Evolutionary conservation across 768 basidiomycete genomes (phyloP).

Genomic region (Collybia sordida): DNA sequence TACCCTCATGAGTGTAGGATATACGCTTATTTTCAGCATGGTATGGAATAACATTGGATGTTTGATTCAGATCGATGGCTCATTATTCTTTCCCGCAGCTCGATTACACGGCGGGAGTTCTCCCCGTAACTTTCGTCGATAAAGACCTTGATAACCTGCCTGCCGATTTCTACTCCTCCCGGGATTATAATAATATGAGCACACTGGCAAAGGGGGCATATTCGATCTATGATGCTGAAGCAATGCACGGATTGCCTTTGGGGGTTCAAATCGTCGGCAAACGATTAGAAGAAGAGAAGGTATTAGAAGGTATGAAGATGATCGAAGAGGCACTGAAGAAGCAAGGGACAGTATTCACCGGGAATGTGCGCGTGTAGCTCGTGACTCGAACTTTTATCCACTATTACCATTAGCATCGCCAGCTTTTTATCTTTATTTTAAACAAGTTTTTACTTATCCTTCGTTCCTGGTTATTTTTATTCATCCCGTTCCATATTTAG

Average conservation of each 20-base stretch:
- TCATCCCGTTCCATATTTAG: no score
- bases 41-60: constrained; percentile 27
- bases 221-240: constrained; percentile 53
- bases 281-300: constrained; percentile 71
- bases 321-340: constrained; percentile 35
- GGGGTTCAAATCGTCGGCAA: constrained; percentile 66
- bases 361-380: constrained; percentile 1
- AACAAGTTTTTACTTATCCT: no score
- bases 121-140: constrained; percentile 59
- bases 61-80: neutral
- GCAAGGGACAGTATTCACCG: constrained; percentile 22
- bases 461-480: no score
- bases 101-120: constrained; percentile 56
- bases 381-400: no score
- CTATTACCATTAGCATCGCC: no score
- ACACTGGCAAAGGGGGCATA: constrained; percentile 37
- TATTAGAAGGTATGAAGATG: constrained; percentile 67
- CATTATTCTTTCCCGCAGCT: constrained; percentile 28
- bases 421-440: no score
- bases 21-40: constrained; percentile 68
- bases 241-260: constrained; percentile 68
- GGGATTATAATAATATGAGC: constrained; percentile 31
- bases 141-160: constrained; percentile 33
- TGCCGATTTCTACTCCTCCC: constrained; percentile 28
- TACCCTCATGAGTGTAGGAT: constrained; percentile 59